A percentile compares a stretch with the other conserved stretches of the same genome.
These are phyloP conservation scores for Pseudogymnoascus sp. DNA, from an alignment of 2,329 filamentous ascomycete species.

Conservation along the genomic window DNA sequence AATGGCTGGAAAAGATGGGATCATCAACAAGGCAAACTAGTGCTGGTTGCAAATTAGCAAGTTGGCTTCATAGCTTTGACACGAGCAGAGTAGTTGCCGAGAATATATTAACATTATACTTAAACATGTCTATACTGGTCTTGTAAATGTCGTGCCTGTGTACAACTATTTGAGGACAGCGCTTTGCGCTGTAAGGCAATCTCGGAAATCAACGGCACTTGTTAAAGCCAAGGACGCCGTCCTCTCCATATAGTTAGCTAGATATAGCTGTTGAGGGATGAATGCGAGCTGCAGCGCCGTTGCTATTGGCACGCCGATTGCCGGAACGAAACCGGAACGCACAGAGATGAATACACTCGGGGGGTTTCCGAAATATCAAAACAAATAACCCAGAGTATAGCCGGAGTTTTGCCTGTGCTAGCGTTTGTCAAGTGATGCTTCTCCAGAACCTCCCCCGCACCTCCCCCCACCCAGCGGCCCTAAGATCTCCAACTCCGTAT, in stretches of 20 bases:
- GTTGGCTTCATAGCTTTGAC: background rate
- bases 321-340: background rate
- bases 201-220: background rate
- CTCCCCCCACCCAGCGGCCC: background rate
- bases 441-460: background rate
- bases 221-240: background rate
- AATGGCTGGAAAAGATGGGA: conserved; percentile 3
- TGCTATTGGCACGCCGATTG: background rate
- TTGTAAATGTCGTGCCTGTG: background rate
- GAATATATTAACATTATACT: conserved; percentile 1
- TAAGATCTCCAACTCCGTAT: background rate
- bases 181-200: background rate
- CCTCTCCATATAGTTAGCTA: background rate
- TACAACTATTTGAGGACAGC: background rate
- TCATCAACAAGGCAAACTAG: background rate
- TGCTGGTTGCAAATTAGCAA: background rate
- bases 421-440: conserved; percentile 4
- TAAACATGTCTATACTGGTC: background rate
- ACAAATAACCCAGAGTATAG: background rate
- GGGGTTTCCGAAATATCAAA: background rate
- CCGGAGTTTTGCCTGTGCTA: background rate
- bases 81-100: background rate
- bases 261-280: background rate
- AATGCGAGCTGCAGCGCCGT: background rate
- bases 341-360: background rate